A percentile compares a stretch with the other conserved stretches of the same genome.
phyloP scores from a whole-genome alignment of 2,329 filamentous ascomycete species.

The Talaromyces sp. region DNA sequence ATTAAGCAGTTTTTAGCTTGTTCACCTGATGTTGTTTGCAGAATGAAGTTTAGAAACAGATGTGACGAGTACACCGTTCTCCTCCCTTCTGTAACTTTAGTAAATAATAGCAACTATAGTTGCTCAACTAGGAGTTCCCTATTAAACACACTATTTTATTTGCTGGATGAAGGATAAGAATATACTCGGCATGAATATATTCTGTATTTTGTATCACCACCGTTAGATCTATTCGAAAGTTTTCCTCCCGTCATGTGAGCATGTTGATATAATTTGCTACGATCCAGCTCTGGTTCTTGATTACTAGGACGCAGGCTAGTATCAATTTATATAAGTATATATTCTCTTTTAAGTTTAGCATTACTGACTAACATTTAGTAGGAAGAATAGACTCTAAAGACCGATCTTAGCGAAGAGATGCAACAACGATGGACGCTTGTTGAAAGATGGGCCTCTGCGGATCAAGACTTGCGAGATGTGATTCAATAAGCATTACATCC shows the following conservation, averaged over 20 bases:
- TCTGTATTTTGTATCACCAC: constrained; percentile 24
- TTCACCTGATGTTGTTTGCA: constrained; percentile 24
- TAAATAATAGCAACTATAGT: neutral
- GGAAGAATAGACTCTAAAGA: neutral
- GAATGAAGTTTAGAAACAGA: constrained; percentile 23
- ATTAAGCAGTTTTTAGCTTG: constrained; percentile 24
- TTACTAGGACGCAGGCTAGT: constrained; percentile 24
- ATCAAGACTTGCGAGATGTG: constrained; percentile 5
- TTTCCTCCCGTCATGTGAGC: constrained; percentile 24
- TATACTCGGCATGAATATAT: constrained; percentile 24
- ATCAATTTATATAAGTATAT: too few species aligned
- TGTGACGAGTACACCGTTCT: constrained; percentile 23
- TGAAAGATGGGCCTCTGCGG: constrained; percentile 7
- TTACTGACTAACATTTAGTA: too few species aligned
- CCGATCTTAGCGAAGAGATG: constrained; percentile 3
- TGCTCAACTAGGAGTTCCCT: constrained; percentile 13
- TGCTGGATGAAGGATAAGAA: constrained; percentile 24
- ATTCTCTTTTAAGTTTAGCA: too few species aligned
- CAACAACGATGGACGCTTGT: constrained; percentile 1
- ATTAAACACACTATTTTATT: constrained; percentile 22
- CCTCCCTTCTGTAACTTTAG: neutral
- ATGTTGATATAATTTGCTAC: constrained; percentile 25
- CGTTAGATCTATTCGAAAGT: constrained; percentile 26
- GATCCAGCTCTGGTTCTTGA: constrained; percentile 26
- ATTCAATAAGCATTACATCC: too few species aligned